Evolutionary conservation across 1,139 yeast species (phyloP), one percentile per base, ranked within the genome.

Genomic region (Hyphopichia khmerensis): DNA sequence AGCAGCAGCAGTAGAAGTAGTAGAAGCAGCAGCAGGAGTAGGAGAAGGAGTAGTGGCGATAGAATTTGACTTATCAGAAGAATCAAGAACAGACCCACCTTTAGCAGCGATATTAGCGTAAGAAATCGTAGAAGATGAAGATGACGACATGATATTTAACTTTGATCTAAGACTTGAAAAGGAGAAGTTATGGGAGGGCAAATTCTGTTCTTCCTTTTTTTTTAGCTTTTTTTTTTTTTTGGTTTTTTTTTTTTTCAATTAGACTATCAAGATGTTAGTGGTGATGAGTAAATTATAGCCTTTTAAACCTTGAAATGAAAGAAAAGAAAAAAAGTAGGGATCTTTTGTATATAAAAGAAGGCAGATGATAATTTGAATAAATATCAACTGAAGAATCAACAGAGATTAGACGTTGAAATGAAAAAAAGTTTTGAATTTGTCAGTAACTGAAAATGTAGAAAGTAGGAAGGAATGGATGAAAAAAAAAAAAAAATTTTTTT

Each of bases 51-150:
- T 14, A 21, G 35, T n/a, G 15, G 31, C 4, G n/a, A 26, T 29
- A 3, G 36, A 13, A 23, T 19, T 33, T 4, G 37, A 15, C 13
- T 26, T 26, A 26, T 26, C 29, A 18, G 31, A 16, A 19, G 35
- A 33, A 18, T 32, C 35, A 11, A 14, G 27, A 33, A 19, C 11
- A 8, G 36, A 21, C n/a, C 40, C 36, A 33, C 36, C 40, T 16
- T 38, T 38, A 26, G 40, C 40, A 26, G 40, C 40, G 19, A 38
- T 32, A 33, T 38, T 38, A 19, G 40, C 40, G 18, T 38, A 38
- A 15, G 40, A 38, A 27, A 38, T 26, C 17, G 39, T 36, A 13
- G 39, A 36, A 16, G 39, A 35, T 27, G 34, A 32, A n/a, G 34
- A 32, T 32, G 34, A 32, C 34, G 34, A 32, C 34, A 32, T 32